Percentiles rank a stretch among this genome's conserved stretches.
phyloP scores from a whole-genome alignment of 345 rosid genomes.

The Salix suchowensis region DNA sequence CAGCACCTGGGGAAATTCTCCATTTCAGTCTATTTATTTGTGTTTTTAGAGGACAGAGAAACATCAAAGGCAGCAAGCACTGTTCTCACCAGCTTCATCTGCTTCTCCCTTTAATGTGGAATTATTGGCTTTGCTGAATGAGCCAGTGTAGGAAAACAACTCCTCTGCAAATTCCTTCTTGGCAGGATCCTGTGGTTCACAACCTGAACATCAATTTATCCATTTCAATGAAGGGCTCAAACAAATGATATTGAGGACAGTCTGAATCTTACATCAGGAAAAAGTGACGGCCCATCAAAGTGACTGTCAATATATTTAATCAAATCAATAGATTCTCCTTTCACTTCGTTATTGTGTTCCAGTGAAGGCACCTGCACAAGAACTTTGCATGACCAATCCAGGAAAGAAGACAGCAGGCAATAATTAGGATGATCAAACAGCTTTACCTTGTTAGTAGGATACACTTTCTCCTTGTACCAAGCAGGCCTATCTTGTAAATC shows the following conservation, averaged over 20 bases:
- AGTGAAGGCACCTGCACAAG: slow-evolving; percentile 24
- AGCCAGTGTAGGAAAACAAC: slow-evolving; percentile 13
- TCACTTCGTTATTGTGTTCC: slow-evolving; percentile 32
- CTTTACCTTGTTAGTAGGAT: slow-evolving; percentile 67
- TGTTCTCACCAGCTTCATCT: slow-evolving; percentile 23
- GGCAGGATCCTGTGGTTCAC: slow-evolving; percentile 23
- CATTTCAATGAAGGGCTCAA: not conserved
- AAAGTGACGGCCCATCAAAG: slow-evolving; percentile 30
- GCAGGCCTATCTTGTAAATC: slow-evolving; percentile 66
- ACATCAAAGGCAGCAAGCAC: not conserved
- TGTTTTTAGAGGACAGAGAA: not conserved
- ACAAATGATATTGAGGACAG: not conserved
- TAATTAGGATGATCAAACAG: not conserved
- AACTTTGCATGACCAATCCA: not conserved
- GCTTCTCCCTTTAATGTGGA: slow-evolving; percentile 18
- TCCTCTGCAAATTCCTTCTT: slow-evolving; percentile 31
- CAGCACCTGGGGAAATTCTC: slow-evolving; percentile 10
- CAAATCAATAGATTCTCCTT: slow-evolving; percentile 33
- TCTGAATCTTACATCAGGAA: slow-evolving; percentile 18
- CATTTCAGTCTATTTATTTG: not conserved
- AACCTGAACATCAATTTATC: not conserved
- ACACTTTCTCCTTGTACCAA: slow-evolving; percentile 86
- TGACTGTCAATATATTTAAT: slow-evolving; percentile 28
- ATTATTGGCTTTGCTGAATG: slow-evolving; percentile 8
- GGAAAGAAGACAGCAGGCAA: not conserved